These are phyloP conservation scores for Colletotrichum lini DNA, from an alignment of 2,329 filamentous ascomycete genomes.

Conservation along the genomic window DNA sequence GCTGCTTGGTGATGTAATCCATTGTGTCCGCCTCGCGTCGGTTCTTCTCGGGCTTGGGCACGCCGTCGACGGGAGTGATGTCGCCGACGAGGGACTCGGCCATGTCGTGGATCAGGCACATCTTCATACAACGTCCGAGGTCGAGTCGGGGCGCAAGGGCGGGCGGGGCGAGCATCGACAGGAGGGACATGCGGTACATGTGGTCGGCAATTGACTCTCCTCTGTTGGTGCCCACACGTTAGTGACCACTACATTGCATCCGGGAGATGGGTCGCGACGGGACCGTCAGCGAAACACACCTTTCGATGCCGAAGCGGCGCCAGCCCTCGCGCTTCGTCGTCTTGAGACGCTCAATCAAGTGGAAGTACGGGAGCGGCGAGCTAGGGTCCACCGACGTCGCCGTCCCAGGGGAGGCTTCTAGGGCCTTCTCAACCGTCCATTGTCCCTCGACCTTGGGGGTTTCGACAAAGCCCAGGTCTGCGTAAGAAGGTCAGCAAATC, in stretches of 20 bases:
- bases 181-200: constrained; percentile 99
- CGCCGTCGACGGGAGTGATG: constrained; percentile 92
- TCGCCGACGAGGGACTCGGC: constrained; percentile 95
- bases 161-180: constrained; percentile 91
- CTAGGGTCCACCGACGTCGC: constrained; percentile 71
- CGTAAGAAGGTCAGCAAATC: constrained; percentile 2
- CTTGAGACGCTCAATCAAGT: constrained; percentile 93
- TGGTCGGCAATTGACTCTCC: constrained; percentile 97
- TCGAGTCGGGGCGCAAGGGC: constrained; percentile 80
- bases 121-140: constrained; percentile 87
- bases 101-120: constrained; percentile 98
- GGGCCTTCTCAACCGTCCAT: constrained; percentile 46
- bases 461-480: constrained; percentile 46
- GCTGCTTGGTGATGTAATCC: constrained; percentile 84
- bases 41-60: constrained; percentile 89
- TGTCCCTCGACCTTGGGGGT: constrained; percentile 45
- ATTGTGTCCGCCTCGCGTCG: constrained; percentile 90
- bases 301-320: constrained; percentile 85
- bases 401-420: constrained; percentile 33
- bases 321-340: constrained; percentile 97
- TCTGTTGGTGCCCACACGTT: constrained; percentile 51
- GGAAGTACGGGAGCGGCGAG: constrained; percentile 92
- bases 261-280: too few species aligned
- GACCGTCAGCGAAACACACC: constrained; percentile 54
- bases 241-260: background rate